These are phyloP conservation scores for Houttuynia cordata DNA, from an alignment of 164 flowering plant genomes.

Conservation along the genomic window DNA sequence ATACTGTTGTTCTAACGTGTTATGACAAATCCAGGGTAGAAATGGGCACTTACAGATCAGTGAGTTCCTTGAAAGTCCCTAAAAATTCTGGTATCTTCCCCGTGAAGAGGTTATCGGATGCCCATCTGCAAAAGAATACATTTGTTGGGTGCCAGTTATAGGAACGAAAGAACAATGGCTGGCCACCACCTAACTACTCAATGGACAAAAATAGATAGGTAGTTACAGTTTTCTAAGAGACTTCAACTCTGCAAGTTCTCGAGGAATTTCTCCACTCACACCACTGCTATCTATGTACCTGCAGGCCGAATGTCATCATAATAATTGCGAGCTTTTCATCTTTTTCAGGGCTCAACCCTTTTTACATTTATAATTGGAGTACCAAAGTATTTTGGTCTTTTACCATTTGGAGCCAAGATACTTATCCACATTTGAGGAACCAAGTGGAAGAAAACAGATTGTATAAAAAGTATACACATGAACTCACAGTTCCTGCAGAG, in stretches of 20 bases:
- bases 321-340: neutral
- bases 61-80: slow-evolving; percentile 30
- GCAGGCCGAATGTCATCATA: slow-evolving; percentile 4
- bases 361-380: too few species aligned
- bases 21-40: neutral
- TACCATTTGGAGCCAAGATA: too few species aligned
- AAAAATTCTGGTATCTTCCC: slow-evolving; percentile 38
- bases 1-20: too few species aligned
- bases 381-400: too few species aligned
- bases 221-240: slow-evolving; percentile 32
- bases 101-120: slow-evolving; percentile 42
- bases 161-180: too few species aligned
- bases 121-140: slow-evolving; percentile 27
- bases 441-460: too few species aligned
- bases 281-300: slow-evolving; percentile 50
- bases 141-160: too few species aligned
- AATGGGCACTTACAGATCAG: slow-evolving; percentile 17
- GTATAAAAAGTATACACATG: too few species aligned
- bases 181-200: too few species aligned
- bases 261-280: slow-evolving; percentile 35
- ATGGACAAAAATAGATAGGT: neutral
- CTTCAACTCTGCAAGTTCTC: slow-evolving; percentile 32
- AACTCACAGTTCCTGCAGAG: slow-evolving; percentile 34
- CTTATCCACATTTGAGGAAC: too few species aligned
- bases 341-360: too few species aligned